Evolutionary conservation across 2,329 filamentous ascomycete genomes (phyloP).

Genomic region (Trichoderma koningiopsis): DNA sequence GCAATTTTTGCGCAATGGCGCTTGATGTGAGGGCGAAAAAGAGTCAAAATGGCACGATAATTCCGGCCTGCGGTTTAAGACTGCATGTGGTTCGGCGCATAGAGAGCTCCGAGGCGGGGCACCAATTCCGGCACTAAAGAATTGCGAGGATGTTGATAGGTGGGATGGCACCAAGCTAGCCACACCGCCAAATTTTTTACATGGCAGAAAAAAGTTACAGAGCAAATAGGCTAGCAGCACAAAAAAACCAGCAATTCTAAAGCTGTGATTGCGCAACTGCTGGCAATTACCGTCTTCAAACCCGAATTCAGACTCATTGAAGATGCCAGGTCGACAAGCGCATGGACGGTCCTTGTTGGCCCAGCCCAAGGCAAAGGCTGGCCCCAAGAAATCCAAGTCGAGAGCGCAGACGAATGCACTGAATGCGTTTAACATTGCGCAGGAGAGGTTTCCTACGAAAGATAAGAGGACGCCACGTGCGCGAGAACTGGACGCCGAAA

Average conservation of each 20-base stretch:
- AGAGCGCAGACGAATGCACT: conserved; percentile 54
- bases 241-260: conserved; percentile 1
- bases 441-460: conserved; percentile 52
- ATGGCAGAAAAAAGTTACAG: conserved; percentile 36
- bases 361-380: conserved; percentile 39
- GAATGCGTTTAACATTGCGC: conserved; percentile 60
- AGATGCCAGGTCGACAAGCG: conserved; percentile 61
- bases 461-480: conserved; percentile 53
- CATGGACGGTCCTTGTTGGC: conserved; percentile 57
- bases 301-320: conserved; percentile 30
- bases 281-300: background rate
- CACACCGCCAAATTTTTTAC: conserved; percentile 39
- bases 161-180: conserved; percentile 29
- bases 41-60: conserved; percentile 18
- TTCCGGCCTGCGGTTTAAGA: background rate
- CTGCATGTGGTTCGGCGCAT: conserved; percentile 13
- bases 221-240: background rate
- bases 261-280: conserved; percentile 6
- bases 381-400: conserved; percentile 50
- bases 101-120: conserved; percentile 16
- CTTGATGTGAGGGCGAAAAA: background rate
- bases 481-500: conserved; percentile 54
- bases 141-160: conserved; percentile 37
- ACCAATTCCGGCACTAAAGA: conserved; percentile 23
- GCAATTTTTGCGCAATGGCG: conserved; percentile 28